phyloP scores from a whole-genome alignment of 225 moss, liverwort and hornwort genomes.

The Anthoceros angustus region DNA sequence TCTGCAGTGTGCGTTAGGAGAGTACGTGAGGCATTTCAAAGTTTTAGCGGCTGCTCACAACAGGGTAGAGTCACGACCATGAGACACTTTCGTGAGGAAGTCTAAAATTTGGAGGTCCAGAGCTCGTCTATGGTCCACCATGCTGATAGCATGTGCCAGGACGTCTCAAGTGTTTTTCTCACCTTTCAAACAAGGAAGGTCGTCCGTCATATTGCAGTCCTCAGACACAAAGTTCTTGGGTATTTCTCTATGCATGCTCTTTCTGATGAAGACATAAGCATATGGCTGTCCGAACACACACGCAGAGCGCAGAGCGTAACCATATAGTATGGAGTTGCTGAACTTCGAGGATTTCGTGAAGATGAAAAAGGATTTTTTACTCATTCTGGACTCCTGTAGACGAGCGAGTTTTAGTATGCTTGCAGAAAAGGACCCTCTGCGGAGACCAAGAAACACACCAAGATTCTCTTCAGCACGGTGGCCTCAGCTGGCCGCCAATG shows the following conservation, averaged over 20 bases:
- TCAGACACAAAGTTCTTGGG: not conserved
- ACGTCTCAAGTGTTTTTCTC: constrained; percentile 11
- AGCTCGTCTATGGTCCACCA: not conserved
- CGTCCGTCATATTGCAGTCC: not conserved
- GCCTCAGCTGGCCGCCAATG: constrained; percentile 8
- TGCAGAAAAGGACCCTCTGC: constrained; percentile 6
- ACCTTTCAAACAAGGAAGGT: not conserved
- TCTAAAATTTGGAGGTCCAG: not conserved
- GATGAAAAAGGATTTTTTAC: not conserved
- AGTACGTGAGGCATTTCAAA: constrained; percentile 6
- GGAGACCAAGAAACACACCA: constrained; percentile 6
- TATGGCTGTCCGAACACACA: not conserved
- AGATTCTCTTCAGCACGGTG: constrained; percentile 15
- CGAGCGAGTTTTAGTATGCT: too few species aligned
- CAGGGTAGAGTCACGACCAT: not conserved
- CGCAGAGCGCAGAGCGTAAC: not conserved
- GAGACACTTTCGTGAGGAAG: constrained; percentile 8
- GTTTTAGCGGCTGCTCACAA: not conserved
- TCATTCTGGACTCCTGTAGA: not conserved
- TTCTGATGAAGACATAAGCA: too few species aligned
- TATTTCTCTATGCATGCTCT: too few species aligned
- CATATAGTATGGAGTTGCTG: too few species aligned
- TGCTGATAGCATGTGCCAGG: constrained; percentile 12
- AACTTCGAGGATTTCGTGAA: not conserved
- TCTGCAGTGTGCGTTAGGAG: constrained; percentile 8